These are phyloP conservation scores for Rhododendron williamsianum DNA, from an alignment of 148 eudicot species.

Conservation along the genomic window DNA sequence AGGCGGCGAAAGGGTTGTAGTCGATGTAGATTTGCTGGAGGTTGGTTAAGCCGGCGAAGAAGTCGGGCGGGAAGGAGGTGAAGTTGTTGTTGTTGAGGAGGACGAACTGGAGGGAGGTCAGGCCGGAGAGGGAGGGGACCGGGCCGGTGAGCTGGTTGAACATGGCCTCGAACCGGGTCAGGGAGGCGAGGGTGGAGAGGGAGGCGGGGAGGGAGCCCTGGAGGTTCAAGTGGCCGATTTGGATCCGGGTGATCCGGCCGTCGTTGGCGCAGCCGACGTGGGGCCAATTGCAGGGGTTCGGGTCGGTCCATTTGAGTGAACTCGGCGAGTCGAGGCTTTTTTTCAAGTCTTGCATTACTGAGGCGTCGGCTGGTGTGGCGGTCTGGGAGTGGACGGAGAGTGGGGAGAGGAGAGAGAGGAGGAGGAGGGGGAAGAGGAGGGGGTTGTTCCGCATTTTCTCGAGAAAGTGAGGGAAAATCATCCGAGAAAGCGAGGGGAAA, in stretches of 20 bases:
- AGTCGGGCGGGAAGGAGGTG: conserved; percentile 40
- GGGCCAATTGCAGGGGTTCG: conserved; percentile 60
- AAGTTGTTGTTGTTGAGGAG: conserved; percentile 45
- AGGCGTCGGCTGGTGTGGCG: conserved; percentile 27
- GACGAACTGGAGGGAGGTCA: conserved; percentile 39
- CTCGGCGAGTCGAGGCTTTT: conserved; percentile 36
- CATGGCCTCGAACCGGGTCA: conserved; percentile 52
- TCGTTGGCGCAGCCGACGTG: conserved; percentile 33
- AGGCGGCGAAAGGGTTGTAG: conserved; percentile 41
- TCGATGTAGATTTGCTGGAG: conserved; percentile 52
- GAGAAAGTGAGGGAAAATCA: conserved; percentile 2
- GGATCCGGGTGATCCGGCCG: conserved; percentile 55
- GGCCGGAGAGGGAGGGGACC: conserved; percentile 59
- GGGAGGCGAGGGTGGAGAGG: conserved; percentile 37
- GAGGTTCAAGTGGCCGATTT: conserved; percentile 35
- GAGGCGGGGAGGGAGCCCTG: conserved; percentile 43
- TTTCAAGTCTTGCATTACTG: conserved; percentile 54
- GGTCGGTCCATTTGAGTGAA: conserved; percentile 41
- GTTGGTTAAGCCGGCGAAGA: conserved; percentile 47
- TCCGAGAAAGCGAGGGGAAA: not conserved
- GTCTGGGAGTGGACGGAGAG: conserved; percentile 24
- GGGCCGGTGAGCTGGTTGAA: conserved; percentile 45
- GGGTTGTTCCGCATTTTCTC: conserved; percentile 12
- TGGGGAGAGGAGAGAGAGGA: not conserved
- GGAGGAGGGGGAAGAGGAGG: not conserved